phyloP scores from a whole-genome alignment of 805 yeast genomes.

The Candida dendrica region DNA sequence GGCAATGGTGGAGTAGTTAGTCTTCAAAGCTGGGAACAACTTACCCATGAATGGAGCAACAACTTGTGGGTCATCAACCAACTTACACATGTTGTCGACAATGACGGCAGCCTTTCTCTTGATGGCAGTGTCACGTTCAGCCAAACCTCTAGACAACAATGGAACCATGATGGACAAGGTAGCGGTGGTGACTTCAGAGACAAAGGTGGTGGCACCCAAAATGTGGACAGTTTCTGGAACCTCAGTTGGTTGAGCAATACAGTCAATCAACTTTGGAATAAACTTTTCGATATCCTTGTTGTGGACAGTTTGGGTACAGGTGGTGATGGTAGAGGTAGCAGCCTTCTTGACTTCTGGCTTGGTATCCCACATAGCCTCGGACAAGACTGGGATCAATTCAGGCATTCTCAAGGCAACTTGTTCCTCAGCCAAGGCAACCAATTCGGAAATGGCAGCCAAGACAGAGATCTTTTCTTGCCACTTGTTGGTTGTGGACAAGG shows the following conservation, averaged over 20 bases:
- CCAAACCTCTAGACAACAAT: constrained; percentile 97
- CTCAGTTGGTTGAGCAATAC: constrained; percentile 94
- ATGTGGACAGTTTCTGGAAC: constrained; percentile 98
- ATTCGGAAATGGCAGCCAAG: constrained; percentile 73
- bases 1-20: constrained; percentile 93
- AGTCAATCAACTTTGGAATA: constrained; percentile 93
- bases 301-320: constrained; percentile 94
- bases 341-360: constrained; percentile 96
- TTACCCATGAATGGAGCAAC: constrained; percentile 98
- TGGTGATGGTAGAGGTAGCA: constrained; percentile 92
- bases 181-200: constrained; percentile 98
- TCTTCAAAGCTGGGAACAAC: constrained; percentile 92
- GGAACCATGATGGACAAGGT: constrained; percentile 99
- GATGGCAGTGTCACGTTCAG: constrained; percentile 98
- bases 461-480: constrained; percentile 98
- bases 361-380: constrained; percentile 99
- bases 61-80: constrained; percentile 99
- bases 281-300: constrained; percentile 99
- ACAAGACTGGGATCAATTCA: constrained; percentile 94
- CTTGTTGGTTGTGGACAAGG: constrained; percentile 71
- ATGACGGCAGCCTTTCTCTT: constrained; percentile 99
- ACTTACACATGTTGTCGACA: constrained; percentile 99
- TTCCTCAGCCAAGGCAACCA: constrained; percentile 90
- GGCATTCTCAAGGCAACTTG: constrained; percentile 99
- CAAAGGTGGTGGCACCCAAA: constrained; percentile 99